phyloP scores from a whole-genome alignment of 495 filamentous ascomycete species.

The Astrocystis sublimbata region DNA sequence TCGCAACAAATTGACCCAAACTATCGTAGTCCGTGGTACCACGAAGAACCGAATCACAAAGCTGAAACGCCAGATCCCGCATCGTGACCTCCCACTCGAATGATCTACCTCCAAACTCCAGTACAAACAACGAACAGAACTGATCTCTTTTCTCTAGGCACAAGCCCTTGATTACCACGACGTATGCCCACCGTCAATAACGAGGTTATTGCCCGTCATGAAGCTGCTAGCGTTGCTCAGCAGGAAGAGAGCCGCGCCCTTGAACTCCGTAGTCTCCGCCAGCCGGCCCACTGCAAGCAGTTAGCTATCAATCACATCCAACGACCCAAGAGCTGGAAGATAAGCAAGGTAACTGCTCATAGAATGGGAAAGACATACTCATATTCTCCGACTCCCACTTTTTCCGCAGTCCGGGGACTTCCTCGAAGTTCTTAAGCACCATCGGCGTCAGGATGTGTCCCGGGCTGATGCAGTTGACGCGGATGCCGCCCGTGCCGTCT shows the following conservation, averaged over 20 bases:
- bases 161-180: conserved; percentile 32
- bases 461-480: conserved; percentile 67
- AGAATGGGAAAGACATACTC: conserved; percentile 31
- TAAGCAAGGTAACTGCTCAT: neutral
- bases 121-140: neutral
- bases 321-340: too few species aligned
- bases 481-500: conserved; percentile 55
- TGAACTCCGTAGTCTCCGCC: conserved; percentile 64
- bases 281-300: conserved; percentile 54
- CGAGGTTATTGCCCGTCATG: conserved; percentile 65
- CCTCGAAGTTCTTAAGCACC: conserved; percentile 66
- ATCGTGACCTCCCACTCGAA: too few species aligned
- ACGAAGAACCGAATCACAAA: neutral
- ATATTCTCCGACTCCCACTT: conserved; percentile 71
- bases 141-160: neutral
- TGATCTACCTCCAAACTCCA: conserved; percentile 1
- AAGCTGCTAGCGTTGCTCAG: conserved; percentile 68
- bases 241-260: conserved; percentile 58
- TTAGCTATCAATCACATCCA: conserved; percentile 11
- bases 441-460: conserved; percentile 75
- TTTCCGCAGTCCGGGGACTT: conserved; percentile 58
- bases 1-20: too few species aligned
- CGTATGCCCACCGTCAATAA: conserved; percentile 66
- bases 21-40: neutral
- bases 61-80: neutral